Conservation (phyloP, 2,329 filamentous ascomycete species). For the Eutypa lata region DNA sequence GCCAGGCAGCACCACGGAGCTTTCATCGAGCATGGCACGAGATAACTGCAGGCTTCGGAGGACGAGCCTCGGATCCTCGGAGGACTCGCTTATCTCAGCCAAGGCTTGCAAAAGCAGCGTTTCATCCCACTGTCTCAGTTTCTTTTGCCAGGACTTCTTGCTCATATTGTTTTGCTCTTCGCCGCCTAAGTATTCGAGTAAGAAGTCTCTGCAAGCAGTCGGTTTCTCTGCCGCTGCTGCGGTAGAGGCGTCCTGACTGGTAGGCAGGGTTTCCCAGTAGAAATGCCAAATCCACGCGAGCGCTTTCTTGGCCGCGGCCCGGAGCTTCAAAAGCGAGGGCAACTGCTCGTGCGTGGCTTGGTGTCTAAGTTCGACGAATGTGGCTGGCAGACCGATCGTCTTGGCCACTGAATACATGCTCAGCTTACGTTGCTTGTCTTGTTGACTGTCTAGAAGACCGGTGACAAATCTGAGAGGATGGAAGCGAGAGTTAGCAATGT, state of each 20-base stretch:
- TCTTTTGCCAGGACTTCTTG: conserved; percentile 21
- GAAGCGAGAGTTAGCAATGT: conserved; percentile 10
- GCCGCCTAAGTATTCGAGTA: conserved; percentile 38
- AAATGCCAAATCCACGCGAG: conserved; percentile 85
- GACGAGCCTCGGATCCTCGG: conserved; percentile 42
- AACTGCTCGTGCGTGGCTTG: conserved; percentile 88
- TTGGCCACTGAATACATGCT: conserved; percentile 72
- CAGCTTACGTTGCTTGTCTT: conserved; percentile 63
- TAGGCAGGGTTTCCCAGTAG: conserved; percentile 66
- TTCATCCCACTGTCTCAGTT: conserved; percentile 35
- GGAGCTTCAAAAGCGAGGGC: conserved; percentile 70
- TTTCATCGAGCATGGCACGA: conserved; percentile 34
- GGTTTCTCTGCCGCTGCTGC: conserved; percentile 4
- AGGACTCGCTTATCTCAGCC: conserved; percentile 34
- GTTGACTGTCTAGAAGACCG: conserved; percentile 71
- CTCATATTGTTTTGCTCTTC: conserved; percentile 16
- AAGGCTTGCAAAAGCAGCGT: conserved; percentile 34
- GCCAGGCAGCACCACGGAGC: conserved; percentile 6
- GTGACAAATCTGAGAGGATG: conserved; percentile 65
- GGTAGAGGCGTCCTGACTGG: neutral
- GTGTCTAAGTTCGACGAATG: conserved; percentile 86
- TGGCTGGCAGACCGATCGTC: conserved; percentile 65
- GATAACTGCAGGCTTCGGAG: conserved; percentile 43
- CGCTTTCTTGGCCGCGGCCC: conserved; percentile 65
- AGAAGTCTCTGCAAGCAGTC: conserved; percentile 27